A percentile compares a stretch with the other conserved stretches of the same genome.
phyloP scores from a whole-genome alignment of 163 green algal species.

The Scenedesmus sp. region DNA sequence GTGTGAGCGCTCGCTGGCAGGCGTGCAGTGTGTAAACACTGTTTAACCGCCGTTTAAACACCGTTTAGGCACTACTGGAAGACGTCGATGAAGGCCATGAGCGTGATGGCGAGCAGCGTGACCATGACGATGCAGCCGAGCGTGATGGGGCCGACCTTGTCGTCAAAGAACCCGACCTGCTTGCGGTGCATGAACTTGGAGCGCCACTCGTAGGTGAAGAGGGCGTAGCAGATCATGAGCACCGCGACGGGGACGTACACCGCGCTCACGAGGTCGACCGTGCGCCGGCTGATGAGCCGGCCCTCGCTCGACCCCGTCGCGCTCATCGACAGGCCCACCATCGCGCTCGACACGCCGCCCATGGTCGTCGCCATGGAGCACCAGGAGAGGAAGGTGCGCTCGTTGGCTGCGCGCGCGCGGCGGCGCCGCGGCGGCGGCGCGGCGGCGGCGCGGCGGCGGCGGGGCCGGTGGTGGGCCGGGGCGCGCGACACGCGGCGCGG shows the following conservation, averaged over 20 bases:
- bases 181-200: constrained; percentile 81
- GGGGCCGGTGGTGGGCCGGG: no score
- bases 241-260: constrained; percentile 82
- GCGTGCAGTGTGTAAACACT: no score
- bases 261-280: constrained; percentile 81
- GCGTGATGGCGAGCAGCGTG: constrained; percentile 76
- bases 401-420: constrained; percentile 71
- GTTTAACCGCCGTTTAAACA: no score
- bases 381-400: constrained; percentile 88
- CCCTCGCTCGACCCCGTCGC: constrained; percentile 38
- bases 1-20: no score
- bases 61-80: no score
- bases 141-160: constrained; percentile 79
- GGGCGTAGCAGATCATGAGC: constrained; percentile 82
- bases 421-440: no score
- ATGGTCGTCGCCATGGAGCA: constrained; percentile 88
- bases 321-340: constrained; percentile 73
- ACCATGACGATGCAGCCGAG: constrained; percentile 76
- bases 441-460: no score
- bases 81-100: constrained; percentile 75
- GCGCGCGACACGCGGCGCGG: no score
- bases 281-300: constrained; percentile 68
- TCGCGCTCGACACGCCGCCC: constrained; percentile 80
- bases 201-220: constrained; percentile 85
- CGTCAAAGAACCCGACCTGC: constrained; percentile 88